Base-by-base conservation (phyloP, 2,329 filamentous ascomycete genomes). In the Daldinia sp. region DNA sequence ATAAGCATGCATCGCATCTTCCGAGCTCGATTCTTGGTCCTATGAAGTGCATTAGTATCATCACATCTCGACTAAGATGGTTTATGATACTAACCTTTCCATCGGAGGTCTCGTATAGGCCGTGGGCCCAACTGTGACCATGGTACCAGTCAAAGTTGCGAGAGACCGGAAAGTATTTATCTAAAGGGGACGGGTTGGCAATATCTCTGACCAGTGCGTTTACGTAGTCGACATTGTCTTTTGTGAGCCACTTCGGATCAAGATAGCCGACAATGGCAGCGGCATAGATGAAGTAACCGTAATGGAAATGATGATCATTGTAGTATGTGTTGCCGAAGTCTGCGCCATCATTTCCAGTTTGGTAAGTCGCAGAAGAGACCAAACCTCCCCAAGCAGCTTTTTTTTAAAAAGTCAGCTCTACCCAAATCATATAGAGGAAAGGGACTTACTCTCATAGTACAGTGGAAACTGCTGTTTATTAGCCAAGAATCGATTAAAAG, bases 291-390 rank as follows among this genome's bases (percentile, higher is more conserved):
- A 96, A 95, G 74, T 98, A 97, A 29, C 92, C 93, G 72, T 92
- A 94, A 72, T 92, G 90, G 70, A 90, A 90, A 73, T 90, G 87
- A 69, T 90, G 88, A 71, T 90, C 88, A 70, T 90, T 94, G 80
- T 94, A 94, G 73, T 87, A 90, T 1, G 90, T 91, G 76, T 97
- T 97, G 66, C 95, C 95, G 78, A 97, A 98, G 74, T 98, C 95
- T 0, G 83, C 84, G 1, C 88, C 87, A 4, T 85, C 76, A 66
- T 96, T 86, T 1, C 87, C 88, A 1, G 87, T 91, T 13, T 74
- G 74, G 74, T 94, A 96, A 3, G 88, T 87, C 8, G 89, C 91
- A 5, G 87, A 87, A 4, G 92, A 95, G 8, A 95, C 91, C 5
- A 93, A 79, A 1, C 93, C 93, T 60, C 91, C 91, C 93, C 93